Evolutionary conservation across 306 rosid species (phyloP).

Genomic region (Dicorynia guianensis): DNA sequence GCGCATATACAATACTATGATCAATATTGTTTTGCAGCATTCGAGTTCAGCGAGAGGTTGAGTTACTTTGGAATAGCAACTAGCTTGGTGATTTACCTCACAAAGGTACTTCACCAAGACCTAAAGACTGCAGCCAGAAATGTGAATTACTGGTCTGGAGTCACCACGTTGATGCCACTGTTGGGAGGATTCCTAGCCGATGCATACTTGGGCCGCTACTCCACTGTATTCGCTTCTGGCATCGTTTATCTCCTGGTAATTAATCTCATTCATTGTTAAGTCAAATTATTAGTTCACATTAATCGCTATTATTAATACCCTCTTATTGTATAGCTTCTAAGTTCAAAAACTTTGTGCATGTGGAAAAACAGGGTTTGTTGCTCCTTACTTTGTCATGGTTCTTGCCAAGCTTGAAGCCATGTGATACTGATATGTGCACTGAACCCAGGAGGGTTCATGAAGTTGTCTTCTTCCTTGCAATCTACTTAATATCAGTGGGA

Average conservation of each 20-base stretch:
- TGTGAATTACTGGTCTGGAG: constrained; percentile 92
- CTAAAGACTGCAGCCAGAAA: constrained; percentile 81
- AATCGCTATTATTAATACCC: background rate
- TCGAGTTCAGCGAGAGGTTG: constrained; percentile 92
- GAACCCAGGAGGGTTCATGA: constrained; percentile 76
- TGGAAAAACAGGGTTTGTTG: constrained; percentile 68
- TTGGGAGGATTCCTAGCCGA: constrained; percentile 94
- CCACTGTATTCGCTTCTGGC: constrained; percentile 68
- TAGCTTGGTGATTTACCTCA: constrained; percentile 81
- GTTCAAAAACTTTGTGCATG: constrained; percentile 10
- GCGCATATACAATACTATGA: too few relatives aligned
- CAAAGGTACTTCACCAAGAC: constrained; percentile 77
- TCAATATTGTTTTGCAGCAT: constrained; percentile 57
- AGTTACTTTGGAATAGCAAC: constrained; percentile 89
- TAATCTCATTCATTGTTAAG: background rate
- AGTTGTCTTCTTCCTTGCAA: constrained; percentile 74
- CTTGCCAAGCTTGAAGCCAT: constrained; percentile 74
- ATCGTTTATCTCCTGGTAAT: constrained; percentile 76
- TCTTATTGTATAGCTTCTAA: background rate
- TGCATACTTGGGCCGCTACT: constrained; percentile 86
- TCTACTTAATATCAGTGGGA: constrained; percentile 78
- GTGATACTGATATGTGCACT: constrained; percentile 51
- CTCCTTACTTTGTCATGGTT: constrained; percentile 79
- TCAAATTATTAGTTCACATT: background rate
- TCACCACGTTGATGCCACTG: constrained; percentile 85